Percentiles rank a stretch among this genome's conserved stretches.
Conservation (phyloP, 2,329 filamentous ascomycete species). For the Colletotrichum eleusines region DNA sequence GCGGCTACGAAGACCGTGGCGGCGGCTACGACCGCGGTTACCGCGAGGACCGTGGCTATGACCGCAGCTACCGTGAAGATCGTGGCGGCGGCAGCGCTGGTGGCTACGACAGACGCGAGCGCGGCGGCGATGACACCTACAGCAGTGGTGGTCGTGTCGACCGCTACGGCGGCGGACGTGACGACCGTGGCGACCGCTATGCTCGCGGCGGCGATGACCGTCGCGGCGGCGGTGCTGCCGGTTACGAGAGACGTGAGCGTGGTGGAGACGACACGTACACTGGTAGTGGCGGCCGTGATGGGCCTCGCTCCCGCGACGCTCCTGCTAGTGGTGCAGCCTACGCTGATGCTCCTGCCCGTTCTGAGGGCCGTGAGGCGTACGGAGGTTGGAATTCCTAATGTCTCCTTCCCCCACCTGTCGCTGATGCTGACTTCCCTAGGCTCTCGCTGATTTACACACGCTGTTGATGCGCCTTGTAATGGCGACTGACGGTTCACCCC, state of each 20-base stretch:
- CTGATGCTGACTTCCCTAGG: conserved; percentile 36
- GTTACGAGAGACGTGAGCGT: conserved; percentile 65
- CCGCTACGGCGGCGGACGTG: conserved; percentile 57
- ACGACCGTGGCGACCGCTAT: conserved; percentile 59
- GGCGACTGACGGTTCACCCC: conserved; percentile 25
- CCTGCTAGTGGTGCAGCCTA: conserved; percentile 54
- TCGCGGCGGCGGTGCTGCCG: conserved; percentile 54
- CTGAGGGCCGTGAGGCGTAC: conserved; percentile 59
- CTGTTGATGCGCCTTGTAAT: conserved; percentile 9
- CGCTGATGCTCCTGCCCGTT: conserved; percentile 56
- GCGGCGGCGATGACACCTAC: conserved; percentile 58
- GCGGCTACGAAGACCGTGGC: conserved; percentile 50
- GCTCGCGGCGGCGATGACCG: conserved; percentile 57
- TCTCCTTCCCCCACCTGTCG: not conserved
- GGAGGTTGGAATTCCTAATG: conserved; percentile 53
- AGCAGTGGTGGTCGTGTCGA: conserved; percentile 57
- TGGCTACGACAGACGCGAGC: conserved; percentile 70
- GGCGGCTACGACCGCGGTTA: conserved; percentile 64
- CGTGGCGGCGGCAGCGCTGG: conserved; percentile 58
- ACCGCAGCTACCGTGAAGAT: conserved; percentile 60
- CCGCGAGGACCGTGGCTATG: conserved; percentile 60
- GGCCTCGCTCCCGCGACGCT: conserved; percentile 55
- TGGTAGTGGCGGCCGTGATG: conserved; percentile 53
- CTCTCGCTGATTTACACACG: conserved; percentile 46
- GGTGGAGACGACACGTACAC: conserved; percentile 43